A percentile compares a stretch with the other conserved stretches of the same genome.
These are phyloP conservation scores for Hypoxylon fragiforme DNA, from an alignment of 495 filamentous ascomycete genomes.

Conservation along the genomic window DNA sequence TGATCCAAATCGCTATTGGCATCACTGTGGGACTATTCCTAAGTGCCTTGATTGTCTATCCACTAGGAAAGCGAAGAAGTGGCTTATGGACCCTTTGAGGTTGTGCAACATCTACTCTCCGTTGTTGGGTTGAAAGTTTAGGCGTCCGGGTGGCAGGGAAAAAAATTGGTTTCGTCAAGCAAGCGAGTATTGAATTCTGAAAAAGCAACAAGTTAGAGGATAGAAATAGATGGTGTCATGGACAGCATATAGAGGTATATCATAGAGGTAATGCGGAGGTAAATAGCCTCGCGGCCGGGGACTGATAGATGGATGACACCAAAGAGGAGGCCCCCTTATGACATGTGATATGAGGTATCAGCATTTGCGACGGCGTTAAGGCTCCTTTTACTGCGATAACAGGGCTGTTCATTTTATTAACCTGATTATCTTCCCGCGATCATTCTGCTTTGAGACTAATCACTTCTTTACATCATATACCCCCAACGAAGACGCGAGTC, in stretches of 20 bases:
- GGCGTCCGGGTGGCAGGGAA: constrained; percentile 21
- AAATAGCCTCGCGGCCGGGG: constrained; percentile 26
- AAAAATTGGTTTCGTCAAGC: constrained; percentile 12
- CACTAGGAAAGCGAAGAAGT: constrained; percentile 85
- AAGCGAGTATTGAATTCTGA: constrained; percentile 27
- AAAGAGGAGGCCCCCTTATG: constrained; percentile 15
- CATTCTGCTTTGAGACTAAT: neutral
- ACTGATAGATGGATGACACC: constrained; percentile 5
- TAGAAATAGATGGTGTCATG: constrained; percentile 28
- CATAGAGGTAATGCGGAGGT: constrained; percentile 34
- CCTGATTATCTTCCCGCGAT: neutral
- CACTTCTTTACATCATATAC: neutral
- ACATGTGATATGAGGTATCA: constrained; percentile 34
- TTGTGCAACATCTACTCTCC: constrained; percentile 1
- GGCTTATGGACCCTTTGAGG: constrained; percentile 84
- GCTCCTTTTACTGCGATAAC: constrained; percentile 10
- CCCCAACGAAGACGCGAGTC: no score
- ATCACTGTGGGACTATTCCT: constrained; percentile 91
- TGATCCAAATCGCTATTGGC: constrained; percentile 91
- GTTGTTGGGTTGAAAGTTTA: constrained; percentile 6
- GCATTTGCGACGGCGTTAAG: constrained; percentile 31
- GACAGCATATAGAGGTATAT: constrained; percentile 32
- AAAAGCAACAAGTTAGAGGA: constrained; percentile 19
- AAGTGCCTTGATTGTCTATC: constrained; percentile 85
- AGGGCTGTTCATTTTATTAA: neutral